These are phyloP conservation scores for Syzygium grande DNA, from an alignment of 345 rosid genomes.

Conservation along the genomic window DNA sequence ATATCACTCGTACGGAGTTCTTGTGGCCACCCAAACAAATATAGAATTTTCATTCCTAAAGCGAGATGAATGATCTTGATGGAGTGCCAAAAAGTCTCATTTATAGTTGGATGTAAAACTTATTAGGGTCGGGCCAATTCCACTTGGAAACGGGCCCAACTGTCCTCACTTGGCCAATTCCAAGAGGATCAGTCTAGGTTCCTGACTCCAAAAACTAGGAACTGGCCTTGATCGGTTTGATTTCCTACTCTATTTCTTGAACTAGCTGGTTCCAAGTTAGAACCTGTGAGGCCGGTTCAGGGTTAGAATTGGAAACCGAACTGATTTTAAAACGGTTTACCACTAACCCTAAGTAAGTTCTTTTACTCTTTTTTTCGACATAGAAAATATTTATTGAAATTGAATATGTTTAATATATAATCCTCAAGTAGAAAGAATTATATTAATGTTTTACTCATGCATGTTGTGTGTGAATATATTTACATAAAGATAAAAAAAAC, in stretches of 20 bases:
- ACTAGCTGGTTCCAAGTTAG: background rate
- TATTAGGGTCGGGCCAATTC: background rate
- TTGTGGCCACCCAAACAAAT: background rate
- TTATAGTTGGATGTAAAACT: background rate
- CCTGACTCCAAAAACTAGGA: accelerated
- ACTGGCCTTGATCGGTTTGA: accelerated
- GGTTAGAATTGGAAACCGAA: background rate
- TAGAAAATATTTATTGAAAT: background rate
- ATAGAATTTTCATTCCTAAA: background rate
- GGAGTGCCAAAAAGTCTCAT: background rate
- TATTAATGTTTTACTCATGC: background rate
- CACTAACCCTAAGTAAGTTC: background rate
- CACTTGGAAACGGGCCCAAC: too few relatives aligned
- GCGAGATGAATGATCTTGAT: background rate
- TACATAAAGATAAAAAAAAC: background rate
- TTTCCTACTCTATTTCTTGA: background rate
- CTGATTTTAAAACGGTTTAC: background rate
- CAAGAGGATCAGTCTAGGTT: accelerated
- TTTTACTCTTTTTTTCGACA: background rate
- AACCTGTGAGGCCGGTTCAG: background rate
- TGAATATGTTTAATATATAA: background rate
- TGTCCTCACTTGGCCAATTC: too few relatives aligned
- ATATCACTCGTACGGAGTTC: too few relatives aligned
- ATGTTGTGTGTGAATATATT: background rate
- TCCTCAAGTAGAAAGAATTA: background rate